phyloP scores from a whole-genome alignment of 2,329 filamentous ascomycete genomes.

The Colletotrichum phormii region DNA sequence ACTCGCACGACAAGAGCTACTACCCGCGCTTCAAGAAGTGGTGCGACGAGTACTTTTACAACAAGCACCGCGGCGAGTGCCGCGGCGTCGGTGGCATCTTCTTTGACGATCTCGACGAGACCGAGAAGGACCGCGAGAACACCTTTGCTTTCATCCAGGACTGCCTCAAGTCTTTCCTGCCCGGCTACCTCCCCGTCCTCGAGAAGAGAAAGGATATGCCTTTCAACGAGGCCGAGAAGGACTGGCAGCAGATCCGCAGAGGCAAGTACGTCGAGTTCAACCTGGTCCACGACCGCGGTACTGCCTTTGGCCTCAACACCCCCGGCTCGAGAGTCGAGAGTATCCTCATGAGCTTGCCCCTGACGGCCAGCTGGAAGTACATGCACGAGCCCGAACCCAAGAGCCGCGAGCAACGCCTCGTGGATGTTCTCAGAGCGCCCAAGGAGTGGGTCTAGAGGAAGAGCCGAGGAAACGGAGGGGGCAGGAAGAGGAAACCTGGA shows the following conservation, averaged over 20 bases:
- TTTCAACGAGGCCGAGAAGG: slow-evolving; percentile 86
- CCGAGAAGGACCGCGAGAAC: slow-evolving; percentile 87
- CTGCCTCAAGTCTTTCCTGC: slow-evolving; percentile 87
- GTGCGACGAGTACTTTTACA: slow-evolving; percentile 98
- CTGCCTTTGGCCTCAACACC: slow-evolving; percentile 92
- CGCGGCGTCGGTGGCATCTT: slow-evolving; percentile 96
- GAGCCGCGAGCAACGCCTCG: slow-evolving; percentile 81
- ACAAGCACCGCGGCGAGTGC: slow-evolving; percentile 89
- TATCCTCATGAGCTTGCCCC: slow-evolving; percentile 95
- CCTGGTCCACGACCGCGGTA: slow-evolving; percentile 94
- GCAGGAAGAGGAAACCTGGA: slow-evolving; percentile 10
- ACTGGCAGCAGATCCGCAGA: slow-evolving; percentile 94
- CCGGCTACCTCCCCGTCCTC: slow-evolving; percentile 90
- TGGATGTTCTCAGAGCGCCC: slow-evolving; percentile 76
- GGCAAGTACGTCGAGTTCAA: slow-evolving; percentile 99
- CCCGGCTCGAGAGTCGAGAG: slow-evolving; percentile 93
- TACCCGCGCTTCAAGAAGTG: slow-evolving; percentile 96
- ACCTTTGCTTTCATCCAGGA: slow-evolving; percentile 91
- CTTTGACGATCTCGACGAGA: slow-evolving; percentile 95
- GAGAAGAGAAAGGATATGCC: slow-evolving; percentile 91
- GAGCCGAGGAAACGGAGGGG: background rate
- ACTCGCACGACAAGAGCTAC: slow-evolving; percentile 91
- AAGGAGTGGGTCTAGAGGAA: slow-evolving; percentile 72
- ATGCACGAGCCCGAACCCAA: slow-evolving; percentile 88
- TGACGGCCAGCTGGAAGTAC: slow-evolving; percentile 95